Evolutionary conservation across 2,329 filamentous ascomycete species (phyloP).

Genomic region (Ophioceras dolichostomum): DNA sequence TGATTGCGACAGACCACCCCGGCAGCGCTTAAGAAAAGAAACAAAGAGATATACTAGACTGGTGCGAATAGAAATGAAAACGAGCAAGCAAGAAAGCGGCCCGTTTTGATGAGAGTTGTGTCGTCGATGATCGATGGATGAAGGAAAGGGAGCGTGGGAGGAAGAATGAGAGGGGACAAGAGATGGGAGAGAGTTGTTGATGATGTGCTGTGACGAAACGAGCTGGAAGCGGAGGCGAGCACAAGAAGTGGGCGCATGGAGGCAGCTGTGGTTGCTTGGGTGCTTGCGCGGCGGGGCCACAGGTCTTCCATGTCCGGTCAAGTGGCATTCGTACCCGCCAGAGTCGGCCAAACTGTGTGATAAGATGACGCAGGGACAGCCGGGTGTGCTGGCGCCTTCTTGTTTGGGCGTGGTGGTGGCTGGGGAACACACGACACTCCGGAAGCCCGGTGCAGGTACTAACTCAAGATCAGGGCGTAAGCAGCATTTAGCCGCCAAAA

Average conservation of each 20-base stretch:
- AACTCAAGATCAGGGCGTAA: too few relatives aligned
- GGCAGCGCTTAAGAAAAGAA: neutral
- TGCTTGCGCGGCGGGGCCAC: slow-evolving; percentile 2
- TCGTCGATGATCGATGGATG: slow-evolving; percentile 1
- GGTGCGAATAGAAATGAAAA: neutral
- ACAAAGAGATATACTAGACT: slow-evolving; percentile 5
- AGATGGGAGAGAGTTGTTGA: neutral
- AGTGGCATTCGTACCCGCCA: too few relatives aligned
- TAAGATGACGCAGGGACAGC: too few relatives aligned
- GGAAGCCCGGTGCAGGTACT: too few relatives aligned
- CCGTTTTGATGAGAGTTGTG: neutral
- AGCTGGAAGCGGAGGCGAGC: too few relatives aligned
- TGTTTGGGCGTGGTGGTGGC: too few relatives aligned
- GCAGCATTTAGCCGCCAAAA: too few relatives aligned
- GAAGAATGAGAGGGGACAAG: neutral
- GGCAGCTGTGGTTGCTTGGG: slow-evolving; percentile 2
- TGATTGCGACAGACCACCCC: slow-evolving; percentile 38
- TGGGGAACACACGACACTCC: too few relatives aligned
- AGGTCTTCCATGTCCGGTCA: neutral
- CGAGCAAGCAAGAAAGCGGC: neutral
- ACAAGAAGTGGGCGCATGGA: neutral
- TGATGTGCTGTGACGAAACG: too few relatives aligned
- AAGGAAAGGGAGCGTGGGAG: slow-evolving; percentile 1
- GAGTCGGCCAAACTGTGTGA: too few relatives aligned
- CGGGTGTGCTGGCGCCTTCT: too few relatives aligned